Conservation (phyloP, 2,329 filamentous ascomycete species). For the Balansia obtecta region DNA sequence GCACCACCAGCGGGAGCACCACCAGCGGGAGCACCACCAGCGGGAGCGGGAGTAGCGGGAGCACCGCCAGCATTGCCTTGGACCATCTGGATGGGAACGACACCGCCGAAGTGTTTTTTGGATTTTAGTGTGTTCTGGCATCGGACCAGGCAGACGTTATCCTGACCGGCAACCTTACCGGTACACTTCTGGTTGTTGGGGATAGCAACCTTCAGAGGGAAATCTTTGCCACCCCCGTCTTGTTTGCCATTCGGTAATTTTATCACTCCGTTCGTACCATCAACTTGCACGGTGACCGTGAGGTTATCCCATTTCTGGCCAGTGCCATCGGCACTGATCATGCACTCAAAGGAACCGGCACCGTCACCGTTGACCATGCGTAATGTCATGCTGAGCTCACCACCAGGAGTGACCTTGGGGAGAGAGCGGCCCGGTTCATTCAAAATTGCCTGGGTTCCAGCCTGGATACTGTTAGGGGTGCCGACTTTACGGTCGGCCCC, state of each 20-base stretch:
- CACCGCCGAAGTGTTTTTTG: too few relatives aligned
- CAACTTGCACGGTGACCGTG: slow-evolving; percentile 32
- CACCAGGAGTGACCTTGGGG: slow-evolving; percentile 46
- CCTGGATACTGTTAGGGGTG: slow-evolving; percentile 44
- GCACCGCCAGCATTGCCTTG: neutral
- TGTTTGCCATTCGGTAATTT: too few relatives aligned
- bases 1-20: neutral
- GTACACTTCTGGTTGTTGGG: slow-evolving; percentile 43
- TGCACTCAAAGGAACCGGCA: slow-evolving; percentile 52
- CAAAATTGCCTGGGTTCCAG: slow-evolving; percentile 45
- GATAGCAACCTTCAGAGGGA: slow-evolving; percentile 45
- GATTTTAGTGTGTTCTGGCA: too few relatives aligned
- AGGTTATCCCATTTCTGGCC: slow-evolving; percentile 39
- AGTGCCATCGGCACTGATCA: slow-evolving; percentile 49
- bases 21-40: neutral
- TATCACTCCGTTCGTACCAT: slow-evolving; percentile 15
- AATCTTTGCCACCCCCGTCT: too few relatives aligned
- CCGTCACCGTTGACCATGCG: slow-evolving; percentile 58
- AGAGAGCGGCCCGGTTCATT: slow-evolving; percentile 41
- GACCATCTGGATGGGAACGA: slow-evolving; percentile 6
- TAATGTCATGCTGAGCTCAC: slow-evolving; percentile 45
- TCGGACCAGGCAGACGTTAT: slow-evolving; percentile 49
- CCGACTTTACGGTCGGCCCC: too few relatives aligned
- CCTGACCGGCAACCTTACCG: slow-evolving; percentile 45
- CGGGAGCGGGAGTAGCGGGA: neutral